Evolutionary conservation across 2,329 filamentous ascomycete species (phyloP).

Genomic region (Paracoccidioides lutzii): DNA sequence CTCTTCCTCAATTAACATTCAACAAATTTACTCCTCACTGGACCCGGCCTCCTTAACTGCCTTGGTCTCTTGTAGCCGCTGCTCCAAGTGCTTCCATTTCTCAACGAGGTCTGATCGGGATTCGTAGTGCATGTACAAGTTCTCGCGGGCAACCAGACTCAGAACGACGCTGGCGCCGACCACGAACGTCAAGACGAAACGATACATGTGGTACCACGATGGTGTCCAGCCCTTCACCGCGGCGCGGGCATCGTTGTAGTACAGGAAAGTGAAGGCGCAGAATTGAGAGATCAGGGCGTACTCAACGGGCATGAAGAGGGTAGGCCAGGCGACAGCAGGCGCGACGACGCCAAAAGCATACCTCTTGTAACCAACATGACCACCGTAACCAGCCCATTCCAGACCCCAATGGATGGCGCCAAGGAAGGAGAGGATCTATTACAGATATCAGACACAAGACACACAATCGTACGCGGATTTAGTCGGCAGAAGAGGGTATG

Average conservation of each 20-base stretch:
- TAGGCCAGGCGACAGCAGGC: constrained; percentile 78
- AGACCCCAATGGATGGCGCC: constrained; percentile 91
- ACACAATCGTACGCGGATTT: not conserved
- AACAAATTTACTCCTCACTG: constrained; percentile 13
- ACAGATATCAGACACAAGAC: not conserved
- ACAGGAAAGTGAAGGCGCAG: constrained; percentile 68
- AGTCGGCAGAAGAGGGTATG: not conserved
- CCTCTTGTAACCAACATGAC: constrained; percentile 58
- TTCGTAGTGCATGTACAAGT: constrained; percentile 42
- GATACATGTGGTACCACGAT: constrained; percentile 75
- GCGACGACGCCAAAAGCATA: constrained; percentile 74
- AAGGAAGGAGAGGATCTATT: constrained; percentile 77
- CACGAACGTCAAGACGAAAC: constrained; percentile 82
- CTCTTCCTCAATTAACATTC: not conserved
- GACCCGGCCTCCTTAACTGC: constrained; percentile 27
- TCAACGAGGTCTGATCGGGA: constrained; percentile 32
- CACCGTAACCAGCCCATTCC: constrained; percentile 61
- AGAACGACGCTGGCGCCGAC: constrained; percentile 72
- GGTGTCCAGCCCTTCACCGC: constrained; percentile 66
- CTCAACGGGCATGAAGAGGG: constrained; percentile 68
- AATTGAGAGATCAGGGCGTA: constrained; percentile 81
- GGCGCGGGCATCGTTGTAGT: constrained; percentile 69
- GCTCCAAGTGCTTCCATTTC: constrained; percentile 42
- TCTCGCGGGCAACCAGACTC: constrained; percentile 68
- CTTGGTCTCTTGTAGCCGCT: constrained; percentile 33